Conservation (phyloP, 352 stramenopile species). For the Phytophthora cactorum region DNA sequence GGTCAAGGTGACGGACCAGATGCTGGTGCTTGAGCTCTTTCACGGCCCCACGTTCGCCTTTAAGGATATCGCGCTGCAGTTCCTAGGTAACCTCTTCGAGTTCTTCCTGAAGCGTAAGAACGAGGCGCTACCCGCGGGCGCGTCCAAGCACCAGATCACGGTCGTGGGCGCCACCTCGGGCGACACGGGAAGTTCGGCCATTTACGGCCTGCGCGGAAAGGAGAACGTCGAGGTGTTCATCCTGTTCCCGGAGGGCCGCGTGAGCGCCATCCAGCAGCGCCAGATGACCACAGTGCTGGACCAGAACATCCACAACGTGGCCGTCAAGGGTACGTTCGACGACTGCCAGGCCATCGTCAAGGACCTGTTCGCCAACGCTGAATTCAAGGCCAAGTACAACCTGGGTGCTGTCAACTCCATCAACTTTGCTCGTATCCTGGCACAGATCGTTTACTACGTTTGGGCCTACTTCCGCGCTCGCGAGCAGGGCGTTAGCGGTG, state of each 20-base stretch:
- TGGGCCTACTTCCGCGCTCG: constrained; percentile 95
- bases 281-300: constrained; percentile 99
- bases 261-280: constrained; percentile 97
- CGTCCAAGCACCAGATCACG: constrained; percentile 89
- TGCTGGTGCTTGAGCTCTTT: constrained; percentile 97
- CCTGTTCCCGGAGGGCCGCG: constrained; percentile 95
- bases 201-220: constrained; percentile 98
- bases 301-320: constrained; percentile 98
- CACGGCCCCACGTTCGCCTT: constrained; percentile 99
- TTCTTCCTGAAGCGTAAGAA: constrained; percentile 96
- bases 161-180: constrained; percentile 98
- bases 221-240: constrained; percentile 99
- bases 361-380: constrained; percentile 94
- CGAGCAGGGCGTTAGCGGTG: constrained; percentile 64
- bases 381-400: constrained; percentile 93
- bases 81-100: constrained; percentile 99
- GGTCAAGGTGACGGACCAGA: constrained; percentile 88
- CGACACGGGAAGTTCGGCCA: constrained; percentile 98
- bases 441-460: constrained; percentile 99
- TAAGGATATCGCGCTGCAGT: constrained; percentile 99
- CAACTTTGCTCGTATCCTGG: constrained; percentile 99
- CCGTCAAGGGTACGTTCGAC: constrained; percentile 97
- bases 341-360: constrained; percentile 99
- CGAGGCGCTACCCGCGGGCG: constrained; percentile 53
- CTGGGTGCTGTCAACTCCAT: constrained; percentile 99